A percentile compares a stretch with the other conserved stretches of the same genome.
Conservation (phyloP, 441 rosid genomes). For the Pelargonium australe region DNA sequence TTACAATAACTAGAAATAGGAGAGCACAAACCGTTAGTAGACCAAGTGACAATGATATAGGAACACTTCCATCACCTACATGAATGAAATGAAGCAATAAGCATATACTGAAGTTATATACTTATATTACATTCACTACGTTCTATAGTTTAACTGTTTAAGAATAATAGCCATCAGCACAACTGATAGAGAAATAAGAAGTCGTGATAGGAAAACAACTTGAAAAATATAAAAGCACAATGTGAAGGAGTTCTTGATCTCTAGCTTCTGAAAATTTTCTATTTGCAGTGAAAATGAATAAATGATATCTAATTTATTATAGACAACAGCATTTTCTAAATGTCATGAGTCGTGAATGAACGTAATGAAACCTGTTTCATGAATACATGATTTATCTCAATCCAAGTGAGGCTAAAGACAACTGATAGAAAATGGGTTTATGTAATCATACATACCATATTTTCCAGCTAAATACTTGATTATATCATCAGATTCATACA, state of each 20-base stretch:
- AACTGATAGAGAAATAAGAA: background rate
- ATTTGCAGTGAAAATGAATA: background rate
- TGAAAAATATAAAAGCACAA: background rate
- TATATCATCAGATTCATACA: constrained; percentile 92
- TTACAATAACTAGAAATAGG: constrained; percentile 1
- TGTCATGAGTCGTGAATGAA: background rate
- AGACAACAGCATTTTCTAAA: background rate
- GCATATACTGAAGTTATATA: background rate
- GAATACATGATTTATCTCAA: background rate
- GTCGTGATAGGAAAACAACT: background rate
- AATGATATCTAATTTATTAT: background rate
- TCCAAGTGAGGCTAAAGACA: constrained; percentile 6
- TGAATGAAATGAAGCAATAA: constrained; percentile 24
- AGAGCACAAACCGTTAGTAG: constrained; percentile 54
- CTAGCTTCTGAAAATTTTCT: background rate
- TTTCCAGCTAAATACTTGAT: constrained; percentile 70
- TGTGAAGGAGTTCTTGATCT: background rate
- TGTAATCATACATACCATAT: constrained; percentile 52
- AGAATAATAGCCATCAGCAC: background rate
- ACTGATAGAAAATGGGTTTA: constrained; percentile 3
- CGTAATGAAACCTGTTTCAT: background rate
- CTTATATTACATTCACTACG: background rate
- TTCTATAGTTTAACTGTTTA: background rate
- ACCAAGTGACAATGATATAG: constrained; percentile 67
- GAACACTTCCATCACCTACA: constrained; percentile 80